Percentiles rank a stretch among this genome's conserved stretches.
phyloP scores from a whole-genome alignment of 2,329 filamentous ascomycete genomes.

The Sporothrix sp. region DNA sequence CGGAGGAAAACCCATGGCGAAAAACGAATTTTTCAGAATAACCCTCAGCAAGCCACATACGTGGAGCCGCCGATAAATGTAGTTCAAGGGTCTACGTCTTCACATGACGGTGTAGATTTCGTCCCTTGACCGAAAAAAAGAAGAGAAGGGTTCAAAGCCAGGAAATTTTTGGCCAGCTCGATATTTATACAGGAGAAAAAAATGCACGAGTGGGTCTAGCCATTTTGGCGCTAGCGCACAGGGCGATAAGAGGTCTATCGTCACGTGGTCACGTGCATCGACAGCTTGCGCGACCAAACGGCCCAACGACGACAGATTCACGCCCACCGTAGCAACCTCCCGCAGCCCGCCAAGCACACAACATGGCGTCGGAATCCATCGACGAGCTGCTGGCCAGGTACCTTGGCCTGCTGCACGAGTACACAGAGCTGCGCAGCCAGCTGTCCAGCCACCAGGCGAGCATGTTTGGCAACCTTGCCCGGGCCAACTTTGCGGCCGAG shows the following conservation, averaged over 20 bases:
- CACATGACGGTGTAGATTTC: conserved; percentile 41
- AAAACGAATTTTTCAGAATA: conserved; percentile 24
- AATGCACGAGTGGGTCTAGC: neutral
- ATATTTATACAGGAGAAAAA: conserved; percentile 8
- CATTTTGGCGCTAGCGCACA: neutral
- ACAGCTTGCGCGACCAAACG: no score
- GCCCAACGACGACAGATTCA: neutral
- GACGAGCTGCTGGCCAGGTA: conserved; percentile 57
- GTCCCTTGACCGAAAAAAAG: conserved; percentile 28
- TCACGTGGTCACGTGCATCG: no score
- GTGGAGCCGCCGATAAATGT: conserved; percentile 37
- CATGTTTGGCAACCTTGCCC: conserved; percentile 53
- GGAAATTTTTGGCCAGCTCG: neutral
- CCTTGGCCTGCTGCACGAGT: conserved; percentile 55
- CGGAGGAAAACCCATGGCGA: conserved; percentile 43
- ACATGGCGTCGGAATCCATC: conserved; percentile 34
- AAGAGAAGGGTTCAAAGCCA: conserved; percentile 20
- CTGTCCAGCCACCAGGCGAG: conserved; percentile 45
- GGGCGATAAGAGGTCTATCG: neutral
- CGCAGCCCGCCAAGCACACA: neutral
- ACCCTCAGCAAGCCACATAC: conserved; percentile 46
- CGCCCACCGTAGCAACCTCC: neutral
- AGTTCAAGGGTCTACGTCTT: conserved; percentile 31
- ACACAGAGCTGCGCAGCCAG: conserved; percentile 47
- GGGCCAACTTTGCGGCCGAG: conserved; percentile 64